Percentiles rank a stretch among this genome's conserved stretches.
phyloP scores from a whole-genome alignment of 2,329 filamentous ascomycete genomes.

The Hysterium pulicare region DNA sequence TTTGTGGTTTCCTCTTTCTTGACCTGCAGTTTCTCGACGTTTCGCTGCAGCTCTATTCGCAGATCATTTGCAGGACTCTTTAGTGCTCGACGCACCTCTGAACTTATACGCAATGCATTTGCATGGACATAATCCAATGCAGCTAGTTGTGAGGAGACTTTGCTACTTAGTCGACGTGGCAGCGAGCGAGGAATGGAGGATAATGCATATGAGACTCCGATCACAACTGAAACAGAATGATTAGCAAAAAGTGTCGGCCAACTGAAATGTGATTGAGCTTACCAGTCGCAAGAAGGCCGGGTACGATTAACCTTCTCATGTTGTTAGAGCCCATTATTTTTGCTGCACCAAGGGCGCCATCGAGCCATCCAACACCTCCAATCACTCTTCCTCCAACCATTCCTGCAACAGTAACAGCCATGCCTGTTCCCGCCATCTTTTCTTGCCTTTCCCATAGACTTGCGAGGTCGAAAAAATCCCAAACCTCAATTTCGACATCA shows the following conservation, averaged over 20 bases:
- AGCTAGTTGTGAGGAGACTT: slow-evolving; percentile 76
- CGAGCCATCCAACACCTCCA: slow-evolving; percentile 83
- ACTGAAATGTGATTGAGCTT: no score
- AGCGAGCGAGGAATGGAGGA: slow-evolving; percentile 86
- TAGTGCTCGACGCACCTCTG: slow-evolving; percentile 83
- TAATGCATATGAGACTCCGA: slow-evolving; percentile 76
- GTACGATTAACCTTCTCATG: slow-evolving; percentile 73
- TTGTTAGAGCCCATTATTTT: slow-evolving; percentile 79
- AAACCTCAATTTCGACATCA: slow-evolving; percentile 80
- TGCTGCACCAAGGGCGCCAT: slow-evolving; percentile 78
- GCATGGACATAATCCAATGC: slow-evolving; percentile 88
- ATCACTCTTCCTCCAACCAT: slow-evolving; percentile 79
- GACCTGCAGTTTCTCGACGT: slow-evolving; percentile 74
- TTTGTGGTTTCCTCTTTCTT: slow-evolving; percentile 82
- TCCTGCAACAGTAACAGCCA: slow-evolving; percentile 88
- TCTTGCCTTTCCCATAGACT: slow-evolving; percentile 85
- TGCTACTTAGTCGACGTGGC: slow-evolving; percentile 77
- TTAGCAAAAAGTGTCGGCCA: slow-evolving; percentile 2
- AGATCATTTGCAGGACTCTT: slow-evolving; percentile 84
- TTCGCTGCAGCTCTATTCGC: slow-evolving; percentile 75
- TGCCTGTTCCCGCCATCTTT: slow-evolving; percentile 88
- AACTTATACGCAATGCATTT: slow-evolving; percentile 80
- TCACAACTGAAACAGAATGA: slow-evolving; percentile 54
- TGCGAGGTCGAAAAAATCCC: slow-evolving; percentile 88
- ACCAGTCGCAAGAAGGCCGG: slow-evolving; percentile 76